phyloP scores from a whole-genome alignment of 805 yeast genomes.

The Ogataea henricii region DNA sequence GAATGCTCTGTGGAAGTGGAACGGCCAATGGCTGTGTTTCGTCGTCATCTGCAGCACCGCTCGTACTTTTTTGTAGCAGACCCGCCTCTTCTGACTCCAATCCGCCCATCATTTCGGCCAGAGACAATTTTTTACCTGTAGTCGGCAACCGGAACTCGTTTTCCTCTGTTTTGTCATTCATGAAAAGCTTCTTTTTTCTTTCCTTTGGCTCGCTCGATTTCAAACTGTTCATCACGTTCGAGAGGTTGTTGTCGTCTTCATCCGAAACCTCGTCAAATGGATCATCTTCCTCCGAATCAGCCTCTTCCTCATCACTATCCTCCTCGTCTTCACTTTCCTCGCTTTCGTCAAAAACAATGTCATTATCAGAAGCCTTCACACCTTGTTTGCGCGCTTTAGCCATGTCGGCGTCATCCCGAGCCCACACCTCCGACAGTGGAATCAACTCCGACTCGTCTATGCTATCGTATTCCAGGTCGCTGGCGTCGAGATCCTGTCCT shows the following conservation, averaged over 20 bases:
- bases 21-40: constrained; percentile 57
- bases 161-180: constrained; percentile 58
- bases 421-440: constrained; percentile 89
- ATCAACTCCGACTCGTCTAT: constrained; percentile 75
- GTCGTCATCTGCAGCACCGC: constrained; percentile 9
- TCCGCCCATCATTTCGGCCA: constrained; percentile 75
- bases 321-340: constrained; percentile 23
- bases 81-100: constrained; percentile 54
- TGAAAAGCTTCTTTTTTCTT: constrained; percentile 44
- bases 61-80: constrained; percentile 38
- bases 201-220: constrained; percentile 38
- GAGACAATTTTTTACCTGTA: constrained; percentile 56
- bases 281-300: constrained; percentile 18
- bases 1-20: constrained; percentile 85
- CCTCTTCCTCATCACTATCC: constrained; percentile 26
- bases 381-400: constrained; percentile 27
- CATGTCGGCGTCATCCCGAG: constrained; percentile 61
- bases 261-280: constrained; percentile 32
- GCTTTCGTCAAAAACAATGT: constrained; percentile 33
- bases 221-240: constrained; percentile 45
- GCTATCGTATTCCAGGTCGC: constrained; percentile 67
- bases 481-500: constrained; percentile 45
- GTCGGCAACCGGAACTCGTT: constrained; percentile 72
- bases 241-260: constrained; percentile 46
- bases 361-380: constrained; percentile 26